A percentile compares a stretch with the other conserved stretches of the same genome.
phyloP scores from a whole-genome alignment of 495 filamentous ascomycete genomes.

The Chaetomium tenue region DNA sequence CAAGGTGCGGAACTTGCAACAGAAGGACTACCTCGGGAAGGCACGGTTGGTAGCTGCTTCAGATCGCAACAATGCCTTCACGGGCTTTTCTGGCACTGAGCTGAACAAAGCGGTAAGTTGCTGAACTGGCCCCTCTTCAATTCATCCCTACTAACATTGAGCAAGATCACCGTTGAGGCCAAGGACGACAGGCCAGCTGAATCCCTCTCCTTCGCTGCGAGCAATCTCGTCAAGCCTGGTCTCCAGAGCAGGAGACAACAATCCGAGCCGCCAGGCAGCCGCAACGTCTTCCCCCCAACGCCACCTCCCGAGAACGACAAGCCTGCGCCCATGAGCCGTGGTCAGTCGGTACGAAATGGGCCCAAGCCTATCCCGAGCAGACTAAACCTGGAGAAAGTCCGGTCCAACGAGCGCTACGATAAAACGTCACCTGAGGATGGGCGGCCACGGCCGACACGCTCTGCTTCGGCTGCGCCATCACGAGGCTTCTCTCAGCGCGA shows the following conservation, averaged over 20 bases:
- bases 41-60: conserved; percentile 90
- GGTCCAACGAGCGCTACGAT: conserved; percentile 50
- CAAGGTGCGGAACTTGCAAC: conserved; percentile 96
- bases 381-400: conserved; percentile 53
- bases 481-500: conserved; percentile 52
- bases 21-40: conserved; percentile 95
- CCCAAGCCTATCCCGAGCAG: conserved; percentile 52
- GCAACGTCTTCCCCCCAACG: conserved; percentile 92
- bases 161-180: conserved; percentile 30
- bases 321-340: conserved; percentile 47
- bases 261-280: conserved; percentile 72
- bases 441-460: conserved; percentile 37
- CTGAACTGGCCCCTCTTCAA: background rate
- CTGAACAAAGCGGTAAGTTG: conserved; percentile 57
- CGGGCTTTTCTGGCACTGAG: conserved; percentile 72
- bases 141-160: conserved; percentile 28
- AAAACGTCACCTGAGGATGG: conserved; percentile 48
- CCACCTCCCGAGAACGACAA: conserved; percentile 86
- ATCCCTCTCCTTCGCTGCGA: conserved; percentile 83
- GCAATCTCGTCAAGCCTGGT: conserved; percentile 83
- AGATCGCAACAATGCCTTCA: conserved; percentile 71
- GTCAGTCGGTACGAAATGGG: conserved; percentile 55
- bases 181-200: conserved; percentile 74
- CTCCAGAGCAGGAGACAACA: conserved; percentile 77
- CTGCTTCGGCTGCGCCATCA: conserved; percentile 43